Evolutionary conservation across 2,329 filamentous ascomycete genomes (phyloP).

Genomic region (Aureobasidium zeae): DNA sequence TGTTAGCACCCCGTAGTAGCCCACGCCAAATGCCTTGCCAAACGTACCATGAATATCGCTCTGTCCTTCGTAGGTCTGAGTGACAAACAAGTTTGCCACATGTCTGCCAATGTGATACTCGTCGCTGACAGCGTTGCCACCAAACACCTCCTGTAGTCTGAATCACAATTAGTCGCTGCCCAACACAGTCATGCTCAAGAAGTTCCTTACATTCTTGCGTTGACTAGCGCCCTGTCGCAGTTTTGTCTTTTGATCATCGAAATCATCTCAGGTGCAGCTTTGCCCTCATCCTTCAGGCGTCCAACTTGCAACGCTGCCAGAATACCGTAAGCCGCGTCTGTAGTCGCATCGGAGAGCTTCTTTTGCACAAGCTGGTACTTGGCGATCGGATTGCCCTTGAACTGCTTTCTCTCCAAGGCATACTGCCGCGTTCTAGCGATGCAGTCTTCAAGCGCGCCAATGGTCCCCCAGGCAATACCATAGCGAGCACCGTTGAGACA

Average conservation of each 20-base stretch:
- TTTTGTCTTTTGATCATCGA: slow-evolving; percentile 95
- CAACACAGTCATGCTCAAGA: background rate
- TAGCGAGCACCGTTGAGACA: slow-evolving; percentile 91
- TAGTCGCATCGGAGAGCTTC: slow-evolving; percentile 87
- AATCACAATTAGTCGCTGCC: slow-evolving; percentile 16
- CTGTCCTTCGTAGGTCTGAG: slow-evolving; percentile 96
- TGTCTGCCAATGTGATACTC: slow-evolving; percentile 93
- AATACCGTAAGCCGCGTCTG: slow-evolving; percentile 86
- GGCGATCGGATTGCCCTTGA: slow-evolving; percentile 88
- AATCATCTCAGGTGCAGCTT: slow-evolving; percentile 90
- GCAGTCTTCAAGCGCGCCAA: slow-evolving; percentile 90
- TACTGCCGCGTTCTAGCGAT: slow-evolving; percentile 73
- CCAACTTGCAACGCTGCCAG: slow-evolving; percentile 85
- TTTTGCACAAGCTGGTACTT: slow-evolving; percentile 97
- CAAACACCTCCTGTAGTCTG: slow-evolving; percentile 87
- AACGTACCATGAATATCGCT: slow-evolving; percentile 90
- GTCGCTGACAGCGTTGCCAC: slow-evolving; percentile 95
- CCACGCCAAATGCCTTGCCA: background rate
- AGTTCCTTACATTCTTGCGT: slow-evolving; percentile 54
- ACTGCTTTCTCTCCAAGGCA: slow-evolving; percentile 87
- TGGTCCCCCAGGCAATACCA: slow-evolving; percentile 87
- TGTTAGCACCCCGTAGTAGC: slow-evolving; percentile 17
- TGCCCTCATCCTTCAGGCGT: slow-evolving; percentile 83
- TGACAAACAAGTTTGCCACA: slow-evolving; percentile 92
- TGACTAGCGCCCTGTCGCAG: slow-evolving; percentile 77